These are phyloP conservation scores for Kodamaea leandrae DNA, from an alignment of 805 yeast genomes.

Conservation along the genomic window DNA sequence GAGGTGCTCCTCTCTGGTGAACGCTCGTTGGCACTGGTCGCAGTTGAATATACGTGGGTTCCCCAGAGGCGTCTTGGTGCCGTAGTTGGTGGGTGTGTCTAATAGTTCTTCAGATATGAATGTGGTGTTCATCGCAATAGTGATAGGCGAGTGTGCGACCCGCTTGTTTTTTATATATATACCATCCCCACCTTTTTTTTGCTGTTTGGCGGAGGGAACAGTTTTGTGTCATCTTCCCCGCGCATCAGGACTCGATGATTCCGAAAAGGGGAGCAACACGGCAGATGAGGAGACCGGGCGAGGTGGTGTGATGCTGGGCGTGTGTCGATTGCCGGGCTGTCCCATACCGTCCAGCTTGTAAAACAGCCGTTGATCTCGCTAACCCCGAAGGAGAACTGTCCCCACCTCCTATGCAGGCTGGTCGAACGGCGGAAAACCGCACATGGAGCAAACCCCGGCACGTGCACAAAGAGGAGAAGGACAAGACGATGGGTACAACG, in stretches of 20 bases:
- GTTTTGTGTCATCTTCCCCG: constrained; percentile 11
- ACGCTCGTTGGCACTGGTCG: constrained; percentile 41
- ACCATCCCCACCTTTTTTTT: constrained; percentile 5
- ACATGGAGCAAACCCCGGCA: too few species aligned
- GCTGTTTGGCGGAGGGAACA: constrained; percentile 11
- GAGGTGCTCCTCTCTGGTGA: constrained; percentile 46
- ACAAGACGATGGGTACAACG: too few species aligned
- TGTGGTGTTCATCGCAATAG: constrained; percentile 8
- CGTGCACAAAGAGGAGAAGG: too few species aligned
- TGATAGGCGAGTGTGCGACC: not conserved
- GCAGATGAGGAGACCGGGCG: too few species aligned
- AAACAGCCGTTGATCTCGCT: not conserved
- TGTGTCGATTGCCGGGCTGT: too few species aligned
- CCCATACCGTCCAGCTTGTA: too few species aligned
- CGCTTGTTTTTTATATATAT: constrained; percentile 1
- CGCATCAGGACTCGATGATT: constrained; percentile 2
- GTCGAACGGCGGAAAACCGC: not conserved
- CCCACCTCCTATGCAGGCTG: too few species aligned
- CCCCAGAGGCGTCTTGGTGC: constrained; percentile 44
- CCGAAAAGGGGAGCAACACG: constrained; percentile 1
- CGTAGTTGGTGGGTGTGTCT: constrained; percentile 24
- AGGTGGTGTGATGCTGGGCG: too few species aligned
- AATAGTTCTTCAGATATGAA: constrained; percentile 7
- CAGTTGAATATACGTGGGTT: constrained; percentile 43
- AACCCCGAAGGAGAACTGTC: too few species aligned